Conservation (phyloP, 192 early-diverging fungal species). For the Linderina pennispora region DNA sequence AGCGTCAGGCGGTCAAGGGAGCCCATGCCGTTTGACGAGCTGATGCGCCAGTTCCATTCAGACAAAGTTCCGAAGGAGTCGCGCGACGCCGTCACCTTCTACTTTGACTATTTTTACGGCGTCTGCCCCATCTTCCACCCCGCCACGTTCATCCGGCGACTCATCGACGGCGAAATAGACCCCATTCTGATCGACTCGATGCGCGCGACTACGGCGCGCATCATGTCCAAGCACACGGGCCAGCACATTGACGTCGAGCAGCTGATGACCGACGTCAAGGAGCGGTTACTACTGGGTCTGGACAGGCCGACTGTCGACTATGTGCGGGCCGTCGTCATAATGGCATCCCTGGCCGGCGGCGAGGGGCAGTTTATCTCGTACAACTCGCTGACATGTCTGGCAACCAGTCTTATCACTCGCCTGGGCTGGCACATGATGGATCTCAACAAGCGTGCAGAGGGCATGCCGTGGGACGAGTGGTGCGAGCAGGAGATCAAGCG, state of each 20-base stretch:
- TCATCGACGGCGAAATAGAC: conserved; percentile 32
- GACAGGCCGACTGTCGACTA: conserved; percentile 21
- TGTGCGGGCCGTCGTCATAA: conserved; percentile 24
- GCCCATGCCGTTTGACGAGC: no score
- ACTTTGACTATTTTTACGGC: conserved; percentile 39
- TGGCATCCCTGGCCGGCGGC: conserved; percentile 30
- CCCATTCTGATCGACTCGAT: conserved; percentile 30
- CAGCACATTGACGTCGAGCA: conserved; percentile 21
- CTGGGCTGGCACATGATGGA: conserved; percentile 43
- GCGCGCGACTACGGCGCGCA: conserved; percentile 24
- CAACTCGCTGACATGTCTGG: conserved; percentile 26
- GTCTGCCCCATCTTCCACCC: conserved; percentile 42
- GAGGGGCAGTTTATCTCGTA: conserved; percentile 36
- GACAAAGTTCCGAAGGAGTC: conserved; percentile 26
- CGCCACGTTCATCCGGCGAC: conserved; percentile 20
- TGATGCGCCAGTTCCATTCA: conserved; percentile 33
- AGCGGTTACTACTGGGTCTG: conserved; percentile 16
- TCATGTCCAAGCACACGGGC: conserved; percentile 25
- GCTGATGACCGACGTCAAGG: conserved; percentile 13
- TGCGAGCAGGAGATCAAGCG: conserved; percentile 28
- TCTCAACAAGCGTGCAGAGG: conserved; percentile 12
- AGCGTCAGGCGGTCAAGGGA: no score
- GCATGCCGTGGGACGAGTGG: conserved; percentile 28
- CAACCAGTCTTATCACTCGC: conserved; percentile 20
- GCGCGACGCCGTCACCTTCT: conserved; percentile 27